These are phyloP conservation scores for Aureobasidium pullulans DNA, from an alignment of 2,329 filamentous ascomycete species.

Conservation along the genomic window DNA sequence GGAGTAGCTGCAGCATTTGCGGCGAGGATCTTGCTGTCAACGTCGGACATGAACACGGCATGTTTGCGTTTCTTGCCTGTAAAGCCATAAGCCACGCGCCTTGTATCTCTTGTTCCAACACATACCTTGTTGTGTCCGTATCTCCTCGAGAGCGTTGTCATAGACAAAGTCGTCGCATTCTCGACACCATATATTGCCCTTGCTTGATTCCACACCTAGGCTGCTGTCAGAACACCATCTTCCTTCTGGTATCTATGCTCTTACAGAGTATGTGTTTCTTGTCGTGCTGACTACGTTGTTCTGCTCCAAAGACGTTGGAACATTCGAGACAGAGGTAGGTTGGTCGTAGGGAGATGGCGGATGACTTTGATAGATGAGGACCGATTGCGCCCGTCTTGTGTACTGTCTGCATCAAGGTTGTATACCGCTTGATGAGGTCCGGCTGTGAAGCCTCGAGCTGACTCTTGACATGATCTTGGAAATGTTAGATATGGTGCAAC, in stretches of 20 bases:
- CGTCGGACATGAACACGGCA: conserved; percentile 50
- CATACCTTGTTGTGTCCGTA: conserved; percentile 62
- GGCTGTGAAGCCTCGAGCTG: conserved; percentile 62
- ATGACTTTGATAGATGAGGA: conserved; percentile 58
- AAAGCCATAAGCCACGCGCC: background rate
- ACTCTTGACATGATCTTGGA: conserved; percentile 62
- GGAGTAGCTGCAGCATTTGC: conserved; percentile 72
- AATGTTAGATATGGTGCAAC: conserved; percentile 56
- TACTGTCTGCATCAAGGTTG: conserved; percentile 61
- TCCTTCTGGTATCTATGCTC: conserved; percentile 16
- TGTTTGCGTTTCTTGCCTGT: conserved; percentile 59
- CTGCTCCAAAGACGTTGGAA: conserved; percentile 58
- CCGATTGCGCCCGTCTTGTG: conserved; percentile 61
- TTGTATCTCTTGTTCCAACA: conserved; percentile 24
- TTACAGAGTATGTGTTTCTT: conserved; percentile 69
- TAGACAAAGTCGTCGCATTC: conserved; percentile 78
- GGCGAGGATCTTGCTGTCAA: conserved; percentile 63
- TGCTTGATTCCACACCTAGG: conserved; percentile 68
- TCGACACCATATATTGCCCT: conserved; percentile 69
- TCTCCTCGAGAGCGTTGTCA: conserved; percentile 71
- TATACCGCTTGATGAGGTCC: conserved; percentile 64
- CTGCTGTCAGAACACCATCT: background rate
- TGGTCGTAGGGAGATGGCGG: conserved; percentile 20
- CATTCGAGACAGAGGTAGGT: conserved; percentile 66
- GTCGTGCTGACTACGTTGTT: conserved; percentile 60